A percentile compares a stretch with the other conserved stretches of the same genome.
Conservation (phyloP, 1,139 yeast genomes). For the Debaryomycetaceae sp. region DNA sequence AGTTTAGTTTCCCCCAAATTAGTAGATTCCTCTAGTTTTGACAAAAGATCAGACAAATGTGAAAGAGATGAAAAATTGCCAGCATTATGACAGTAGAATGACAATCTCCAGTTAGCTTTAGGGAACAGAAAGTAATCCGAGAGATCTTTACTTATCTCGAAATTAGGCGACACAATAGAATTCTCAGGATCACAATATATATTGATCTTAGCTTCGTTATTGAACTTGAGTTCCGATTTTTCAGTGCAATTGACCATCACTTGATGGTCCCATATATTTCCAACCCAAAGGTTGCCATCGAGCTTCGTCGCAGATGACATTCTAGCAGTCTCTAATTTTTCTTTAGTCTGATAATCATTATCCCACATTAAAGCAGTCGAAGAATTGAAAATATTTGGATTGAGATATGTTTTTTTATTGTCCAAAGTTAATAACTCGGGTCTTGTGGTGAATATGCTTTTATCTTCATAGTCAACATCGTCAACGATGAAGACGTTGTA, state of each 20-base stretch:
- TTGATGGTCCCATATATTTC: constrained; percentile 60
- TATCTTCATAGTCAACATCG: constrained; percentile 3
- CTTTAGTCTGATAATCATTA: constrained; percentile 66
- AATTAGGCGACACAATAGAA: constrained; percentile 40
- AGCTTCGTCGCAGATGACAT: constrained; percentile 79
- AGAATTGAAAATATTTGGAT: constrained; percentile 24
- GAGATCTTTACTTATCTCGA: constrained; percentile 15
- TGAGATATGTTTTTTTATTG: constrained; percentile 18
- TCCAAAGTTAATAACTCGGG: constrained; percentile 5
- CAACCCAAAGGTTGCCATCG: constrained; percentile 65
- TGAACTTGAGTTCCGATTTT: neutral
- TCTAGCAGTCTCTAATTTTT: constrained; percentile 73
- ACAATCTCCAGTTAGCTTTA: constrained; percentile 37
- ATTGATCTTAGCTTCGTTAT: constrained; percentile 15
- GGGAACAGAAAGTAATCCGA: constrained; percentile 30
- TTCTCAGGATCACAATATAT: constrained; percentile 50
- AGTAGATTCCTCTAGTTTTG: constrained; percentile 27
- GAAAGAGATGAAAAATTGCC: constrained; percentile 52
- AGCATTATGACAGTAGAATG: constrained; percentile 49
- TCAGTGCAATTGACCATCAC: constrained; percentile 21
- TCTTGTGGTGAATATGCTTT: constrained; percentile 3
- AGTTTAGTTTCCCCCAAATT: constrained; percentile 12
- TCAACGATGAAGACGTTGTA: constrained; percentile 19
- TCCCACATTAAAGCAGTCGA: constrained; percentile 54
- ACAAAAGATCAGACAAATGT: constrained; percentile 34